phyloP scores from a whole-genome alignment of 2,329 filamentous ascomycete genomes.

The Paradendryphiella salina region DNA sequence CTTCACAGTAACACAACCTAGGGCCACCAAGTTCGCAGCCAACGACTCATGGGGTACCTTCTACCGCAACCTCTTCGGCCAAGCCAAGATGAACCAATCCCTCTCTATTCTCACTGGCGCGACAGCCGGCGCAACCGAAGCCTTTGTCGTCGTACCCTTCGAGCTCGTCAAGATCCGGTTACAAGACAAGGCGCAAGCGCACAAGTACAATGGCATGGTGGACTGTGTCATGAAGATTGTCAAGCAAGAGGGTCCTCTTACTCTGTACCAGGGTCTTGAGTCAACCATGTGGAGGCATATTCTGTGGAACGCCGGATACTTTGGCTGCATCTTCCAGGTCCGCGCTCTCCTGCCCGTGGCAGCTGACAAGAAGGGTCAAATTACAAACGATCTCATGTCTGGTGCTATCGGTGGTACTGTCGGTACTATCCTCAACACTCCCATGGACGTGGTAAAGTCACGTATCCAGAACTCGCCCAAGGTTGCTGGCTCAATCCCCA shows the following conservation, averaged over 20 bases:
- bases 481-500: constrained; percentile 76
- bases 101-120: constrained; percentile 93
- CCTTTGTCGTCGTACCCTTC: constrained; percentile 96
- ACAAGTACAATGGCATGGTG: constrained; percentile 81
- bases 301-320: constrained; percentile 94
- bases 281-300: constrained; percentile 96
- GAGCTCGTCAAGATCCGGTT: constrained; percentile 98
- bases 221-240: constrained; percentile 83
- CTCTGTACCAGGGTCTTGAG: constrained; percentile 95
- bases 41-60: constrained; percentile 98
- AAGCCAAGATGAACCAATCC: constrained; percentile 84
- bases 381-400: constrained; percentile 84
- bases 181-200: constrained; percentile 90
- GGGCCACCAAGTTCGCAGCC: constrained; percentile 97
- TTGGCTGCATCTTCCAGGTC: constrained; percentile 98
- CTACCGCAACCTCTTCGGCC: constrained; percentile 84
- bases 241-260: constrained; percentile 77
- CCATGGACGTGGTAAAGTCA: constrained; percentile 96
- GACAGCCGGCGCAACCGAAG: constrained; percentile 90
- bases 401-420: constrained; percentile 86
- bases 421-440: constrained; percentile 91
- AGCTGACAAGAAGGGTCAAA: constrained; percentile 78
- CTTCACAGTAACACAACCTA: constrained; percentile 31
- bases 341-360: constrained; percentile 78
- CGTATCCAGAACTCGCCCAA: constrained; percentile 93